Evolutionary conservation across 352 stramenopile species (phyloP).

Genomic region (Phytophthora vignae): DNA sequence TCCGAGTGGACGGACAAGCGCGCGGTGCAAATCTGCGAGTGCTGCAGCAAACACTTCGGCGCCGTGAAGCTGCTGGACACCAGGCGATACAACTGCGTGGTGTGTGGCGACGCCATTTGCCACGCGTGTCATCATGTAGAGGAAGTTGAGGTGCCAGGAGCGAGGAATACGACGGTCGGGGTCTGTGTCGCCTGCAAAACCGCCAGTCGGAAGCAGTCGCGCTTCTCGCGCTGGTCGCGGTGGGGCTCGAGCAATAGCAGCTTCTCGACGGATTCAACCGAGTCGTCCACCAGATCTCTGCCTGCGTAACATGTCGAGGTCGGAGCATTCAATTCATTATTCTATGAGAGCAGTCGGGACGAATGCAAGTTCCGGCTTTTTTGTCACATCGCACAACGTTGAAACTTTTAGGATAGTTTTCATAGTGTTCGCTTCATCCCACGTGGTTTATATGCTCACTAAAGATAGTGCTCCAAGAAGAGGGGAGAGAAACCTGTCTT

Average conservation of each 20-base stretch:
- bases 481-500: constrained; percentile 18
- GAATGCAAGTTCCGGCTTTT: neutral
- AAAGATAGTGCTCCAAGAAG: constrained; percentile 30
- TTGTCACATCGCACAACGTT: constrained; percentile 2
- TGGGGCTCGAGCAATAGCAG: constrained; percentile 16
- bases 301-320: constrained; percentile 13
- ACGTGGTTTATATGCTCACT: constrained; percentile 11
- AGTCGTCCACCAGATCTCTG: constrained; percentile 31
- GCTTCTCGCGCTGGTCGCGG: constrained; percentile 24
- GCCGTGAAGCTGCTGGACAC: constrained; percentile 34
- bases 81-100: constrained; percentile 50
- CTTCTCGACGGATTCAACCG: constrained; percentile 28
- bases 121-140: constrained; percentile 43
- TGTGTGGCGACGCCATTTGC: constrained; percentile 60
- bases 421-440: constrained; percentile 4
- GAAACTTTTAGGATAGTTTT: neutral
- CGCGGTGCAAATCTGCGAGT: constrained; percentile 41
- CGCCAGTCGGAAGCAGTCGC: constrained; percentile 15
- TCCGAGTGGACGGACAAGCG: constrained; percentile 45
- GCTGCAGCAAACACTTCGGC: constrained; percentile 47
- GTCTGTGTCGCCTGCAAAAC: constrained; percentile 44
- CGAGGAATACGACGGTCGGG: constrained; percentile 31
- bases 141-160: constrained; percentile 44
- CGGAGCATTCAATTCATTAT: constrained; percentile 18
- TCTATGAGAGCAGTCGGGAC: constrained; percentile 7